These are phyloP conservation scores for Aspergillus fischeri DNA, from an alignment of 2,329 filamentous ascomycete genomes.

Conservation along the genomic window DNA sequence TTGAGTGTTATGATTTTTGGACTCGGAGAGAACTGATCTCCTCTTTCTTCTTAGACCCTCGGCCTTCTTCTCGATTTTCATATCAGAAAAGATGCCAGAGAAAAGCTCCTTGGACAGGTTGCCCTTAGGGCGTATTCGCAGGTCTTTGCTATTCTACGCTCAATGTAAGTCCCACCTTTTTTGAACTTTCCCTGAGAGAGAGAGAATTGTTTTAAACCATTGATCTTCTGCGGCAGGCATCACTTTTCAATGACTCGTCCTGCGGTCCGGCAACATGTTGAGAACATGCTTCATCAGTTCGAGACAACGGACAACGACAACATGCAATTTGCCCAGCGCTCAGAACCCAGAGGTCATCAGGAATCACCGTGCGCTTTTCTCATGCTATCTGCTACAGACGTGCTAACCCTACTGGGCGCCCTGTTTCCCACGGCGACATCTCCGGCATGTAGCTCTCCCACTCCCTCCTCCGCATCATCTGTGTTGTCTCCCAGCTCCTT, in stretches of 20 bases:
- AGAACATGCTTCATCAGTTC: conserved; percentile 36
- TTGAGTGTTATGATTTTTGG: neutral
- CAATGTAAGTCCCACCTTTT: conserved; percentile 53
- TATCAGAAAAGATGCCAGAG: conserved; percentile 83
- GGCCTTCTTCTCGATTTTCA: conserved; percentile 79
- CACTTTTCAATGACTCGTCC: conserved; percentile 34
- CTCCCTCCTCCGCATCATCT: conserved; percentile 22
- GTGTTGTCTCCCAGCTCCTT: conserved; percentile 16
- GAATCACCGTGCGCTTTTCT: conserved; percentile 57
- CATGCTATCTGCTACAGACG: conserved; percentile 73
- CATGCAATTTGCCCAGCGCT: conserved; percentile 32
- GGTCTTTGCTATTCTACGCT: conserved; percentile 69
- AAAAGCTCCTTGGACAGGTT: conserved; percentile 69
- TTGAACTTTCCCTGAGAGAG: neutral
- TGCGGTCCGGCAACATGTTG: conserved; percentile 31
- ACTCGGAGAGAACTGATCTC: conserved; percentile 26
- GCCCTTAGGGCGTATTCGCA: conserved; percentile 74
- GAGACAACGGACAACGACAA: conserved; percentile 7
- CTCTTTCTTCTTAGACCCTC: conserved; percentile 42
- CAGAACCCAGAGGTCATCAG: conserved; percentile 50
- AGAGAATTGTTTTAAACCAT: neutral
- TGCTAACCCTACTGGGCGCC: conserved; percentile 74
- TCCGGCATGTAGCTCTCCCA: conserved; percentile 24
- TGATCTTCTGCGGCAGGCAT: conserved; percentile 20
- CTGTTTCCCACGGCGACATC: conserved; percentile 60